These are phyloP conservation scores for Pseudogymnoascus sp. DNA, from an alignment of 2,329 filamentous ascomycete species.

Conservation along the genomic window DNA sequence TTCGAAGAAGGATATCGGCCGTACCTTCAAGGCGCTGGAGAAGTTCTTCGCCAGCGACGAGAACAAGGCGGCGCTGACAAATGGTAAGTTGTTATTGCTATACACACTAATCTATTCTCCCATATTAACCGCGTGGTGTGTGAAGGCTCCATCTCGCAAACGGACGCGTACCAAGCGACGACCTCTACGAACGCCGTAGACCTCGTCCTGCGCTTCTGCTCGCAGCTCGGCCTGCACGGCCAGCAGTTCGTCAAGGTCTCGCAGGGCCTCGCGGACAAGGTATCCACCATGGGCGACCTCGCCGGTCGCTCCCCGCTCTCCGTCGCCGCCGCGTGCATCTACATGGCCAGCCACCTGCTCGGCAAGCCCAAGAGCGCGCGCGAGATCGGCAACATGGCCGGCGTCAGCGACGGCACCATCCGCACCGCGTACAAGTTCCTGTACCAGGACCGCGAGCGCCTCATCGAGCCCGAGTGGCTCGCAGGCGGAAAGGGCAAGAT, in stretches of 20 bases:
- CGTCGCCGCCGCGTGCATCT: constrained; percentile 91
- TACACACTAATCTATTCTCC: constrained; percentile 16
- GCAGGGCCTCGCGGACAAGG: constrained; percentile 68
- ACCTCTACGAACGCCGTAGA: constrained; percentile 73
- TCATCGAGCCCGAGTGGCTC: constrained; percentile 72
- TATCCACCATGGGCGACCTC: constrained; percentile 69
- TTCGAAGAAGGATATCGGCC: constrained; percentile 92
- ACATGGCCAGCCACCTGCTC: constrained; percentile 86
- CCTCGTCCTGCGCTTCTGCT: constrained; percentile 85
- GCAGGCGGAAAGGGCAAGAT: constrained; percentile 63
- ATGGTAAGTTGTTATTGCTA: constrained; percentile 40
- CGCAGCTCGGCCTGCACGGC: constrained; percentile 64
- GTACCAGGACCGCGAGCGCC: constrained; percentile 62
- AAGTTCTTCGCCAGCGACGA: constrained; percentile 72
- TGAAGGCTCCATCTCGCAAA: constrained; percentile 24
- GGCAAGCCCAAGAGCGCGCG: constrained; percentile 72
- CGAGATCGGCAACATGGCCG: constrained; percentile 75
- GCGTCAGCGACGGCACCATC: constrained; percentile 94
- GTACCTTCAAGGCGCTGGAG: constrained; percentile 90
- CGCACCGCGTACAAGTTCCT: constrained; percentile 91
- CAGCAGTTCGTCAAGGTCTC: constrained; percentile 74
- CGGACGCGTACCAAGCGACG: constrained; percentile 62
- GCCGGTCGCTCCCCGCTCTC: constrained; percentile 87
- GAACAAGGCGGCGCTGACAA: constrained; percentile 43
- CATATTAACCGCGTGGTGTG: constrained; percentile 24